These are phyloP conservation scores for Nitzschia sp. DNA, from an alignment of 108 stramenopile species.

Conservation along the genomic window DNA sequence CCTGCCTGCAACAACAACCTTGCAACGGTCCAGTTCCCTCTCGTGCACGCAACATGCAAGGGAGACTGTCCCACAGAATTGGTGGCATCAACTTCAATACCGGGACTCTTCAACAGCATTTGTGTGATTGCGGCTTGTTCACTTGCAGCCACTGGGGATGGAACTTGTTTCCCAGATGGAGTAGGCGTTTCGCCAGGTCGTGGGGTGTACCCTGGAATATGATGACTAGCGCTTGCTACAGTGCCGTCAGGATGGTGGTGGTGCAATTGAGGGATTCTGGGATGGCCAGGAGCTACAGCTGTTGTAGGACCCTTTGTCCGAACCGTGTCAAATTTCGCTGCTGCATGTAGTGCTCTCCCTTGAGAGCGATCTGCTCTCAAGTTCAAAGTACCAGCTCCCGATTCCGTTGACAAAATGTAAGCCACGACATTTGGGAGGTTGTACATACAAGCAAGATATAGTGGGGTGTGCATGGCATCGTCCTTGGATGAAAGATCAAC, in stretches of 20 bases:
- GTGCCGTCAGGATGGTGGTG: constrained; percentile 42
- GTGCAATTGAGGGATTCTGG: constrained; percentile 23
- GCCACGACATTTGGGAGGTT: constrained; percentile 66
- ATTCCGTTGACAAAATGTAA: constrained; percentile 56
- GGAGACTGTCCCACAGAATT: constrained; percentile 81
- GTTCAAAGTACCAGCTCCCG: constrained; percentile 67
- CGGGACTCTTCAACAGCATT: constrained; percentile 56
- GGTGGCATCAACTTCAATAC: constrained; percentile 76
- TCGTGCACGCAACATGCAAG: constrained; percentile 71
- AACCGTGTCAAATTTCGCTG: constrained; percentile 73
- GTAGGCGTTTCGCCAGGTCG: constrained; percentile 20
- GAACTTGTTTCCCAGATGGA: constrained; percentile 6
- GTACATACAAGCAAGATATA: constrained; percentile 75
- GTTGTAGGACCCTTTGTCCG: constrained; percentile 19
- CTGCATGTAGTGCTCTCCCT: constrained; percentile 79
- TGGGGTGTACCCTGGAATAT: constrained; percentile 37
- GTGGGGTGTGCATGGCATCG: constrained; percentile 80
- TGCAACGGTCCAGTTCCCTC: constrained; percentile 83
- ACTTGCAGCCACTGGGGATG: background rate
- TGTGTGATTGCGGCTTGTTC: constrained; percentile 44
- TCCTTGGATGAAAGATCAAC: constrained; percentile 80
- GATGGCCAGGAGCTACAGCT: constrained; percentile 26
- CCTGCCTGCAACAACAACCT: constrained; percentile 67
- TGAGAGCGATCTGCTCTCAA: constrained; percentile 67
- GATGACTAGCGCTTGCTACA: constrained; percentile 33